A percentile compares a stretch with the other conserved stretches of the same genome.
Evolutionary conservation across 1,284 basidiomycete genomes (phyloP).

Genomic region (Trichosporon sp.): DNA sequence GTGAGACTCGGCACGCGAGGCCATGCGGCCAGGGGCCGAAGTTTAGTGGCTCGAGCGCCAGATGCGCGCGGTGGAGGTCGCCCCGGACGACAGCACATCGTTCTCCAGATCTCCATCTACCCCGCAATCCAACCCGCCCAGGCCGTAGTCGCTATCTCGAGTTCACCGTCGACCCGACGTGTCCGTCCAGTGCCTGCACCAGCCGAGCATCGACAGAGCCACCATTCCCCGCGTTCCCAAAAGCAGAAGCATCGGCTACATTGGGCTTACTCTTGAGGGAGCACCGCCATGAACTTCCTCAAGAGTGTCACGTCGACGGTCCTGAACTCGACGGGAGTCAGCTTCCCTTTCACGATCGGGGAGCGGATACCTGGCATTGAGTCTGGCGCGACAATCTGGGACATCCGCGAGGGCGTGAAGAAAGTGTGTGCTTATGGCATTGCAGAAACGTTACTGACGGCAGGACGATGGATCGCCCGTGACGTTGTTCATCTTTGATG

Average conservation of each 20-base stretch:
- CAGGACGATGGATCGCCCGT: slow-evolving; percentile 82
- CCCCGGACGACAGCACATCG: background rate
- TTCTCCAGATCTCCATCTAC: background rate
- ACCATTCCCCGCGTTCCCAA: background rate
- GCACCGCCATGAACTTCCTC: slow-evolving; percentile 48
- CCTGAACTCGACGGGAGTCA: slow-evolving; percentile 83
- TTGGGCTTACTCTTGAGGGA: background rate
- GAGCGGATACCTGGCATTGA: slow-evolving; percentile 66
- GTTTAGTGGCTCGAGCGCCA: background rate
- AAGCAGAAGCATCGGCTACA: background rate
- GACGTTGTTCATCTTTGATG: slow-evolving; percentile 86
- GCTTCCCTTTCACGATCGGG: slow-evolving; percentile 82
- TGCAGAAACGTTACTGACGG: slow-evolving; percentile 2
- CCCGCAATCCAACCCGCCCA: background rate
- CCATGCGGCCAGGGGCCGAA: background rate
- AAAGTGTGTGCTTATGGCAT: slow-evolving; percentile 56
- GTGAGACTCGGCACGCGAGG: background rate
- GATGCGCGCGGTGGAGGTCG: slow-evolving; percentile 1
- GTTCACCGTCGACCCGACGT: background rate
- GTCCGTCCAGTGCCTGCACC: background rate
- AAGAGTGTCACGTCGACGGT: slow-evolving; percentile 59
- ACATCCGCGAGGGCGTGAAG: slow-evolving; percentile 80
- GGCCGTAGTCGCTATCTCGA: background rate
- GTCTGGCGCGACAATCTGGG: slow-evolving; percentile 65
- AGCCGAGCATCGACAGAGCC: background rate